These are phyloP conservation scores for Candida broadrunensis DNA, from an alignment of 805 yeast species.

Conservation along the genomic window DNA sequence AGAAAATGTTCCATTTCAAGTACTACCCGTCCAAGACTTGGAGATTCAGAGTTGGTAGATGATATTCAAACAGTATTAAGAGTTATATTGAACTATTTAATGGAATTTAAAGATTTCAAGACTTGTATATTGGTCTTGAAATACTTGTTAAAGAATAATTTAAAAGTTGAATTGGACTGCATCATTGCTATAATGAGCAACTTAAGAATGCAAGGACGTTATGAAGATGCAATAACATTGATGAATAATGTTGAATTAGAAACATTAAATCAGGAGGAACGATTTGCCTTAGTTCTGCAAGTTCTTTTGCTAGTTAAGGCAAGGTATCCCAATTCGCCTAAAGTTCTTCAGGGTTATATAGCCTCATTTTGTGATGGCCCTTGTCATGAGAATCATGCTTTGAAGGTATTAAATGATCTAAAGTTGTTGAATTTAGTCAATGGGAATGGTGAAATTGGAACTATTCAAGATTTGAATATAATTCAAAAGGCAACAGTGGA, in stretches of 20 bases:
- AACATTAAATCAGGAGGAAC: slow-evolving; percentile 13
- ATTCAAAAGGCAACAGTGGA: slow-evolving; percentile 33
- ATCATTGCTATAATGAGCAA: slow-evolving; percentile 25
- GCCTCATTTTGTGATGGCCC: slow-evolving; percentile 21
- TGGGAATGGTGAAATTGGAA: slow-evolving; percentile 16
- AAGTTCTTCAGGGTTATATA: slow-evolving; percentile 35
- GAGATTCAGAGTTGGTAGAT: slow-evolving; percentile 13
- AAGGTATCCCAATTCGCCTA: slow-evolving; percentile 29
- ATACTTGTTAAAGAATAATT: slow-evolving; percentile 25
- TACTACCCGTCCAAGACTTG: background rate
- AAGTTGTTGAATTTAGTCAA: slow-evolving; percentile 22
- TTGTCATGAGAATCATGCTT: slow-evolving; percentile 7
- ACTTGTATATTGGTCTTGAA: slow-evolving; percentile 28
- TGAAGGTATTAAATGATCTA: slow-evolving; percentile 22
- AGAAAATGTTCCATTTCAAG: slow-evolving; percentile 11
- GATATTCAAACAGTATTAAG: slow-evolving; percentile 26
- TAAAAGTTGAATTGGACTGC: slow-evolving; percentile 21
- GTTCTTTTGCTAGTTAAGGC: slow-evolving; percentile 27
- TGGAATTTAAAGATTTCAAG: slow-evolving; percentile 35
- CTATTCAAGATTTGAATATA: slow-evolving; percentile 8
- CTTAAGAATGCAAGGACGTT: slow-evolving; percentile 24
- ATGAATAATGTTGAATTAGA: slow-evolving; percentile 29
- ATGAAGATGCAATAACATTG: slow-evolving; percentile 32
- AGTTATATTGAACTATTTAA: slow-evolving; percentile 27
- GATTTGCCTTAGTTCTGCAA: slow-evolving; percentile 22